Conservation (phyloP, 352 stramenopile species). For the Phytophthora colocasiae region DNA sequence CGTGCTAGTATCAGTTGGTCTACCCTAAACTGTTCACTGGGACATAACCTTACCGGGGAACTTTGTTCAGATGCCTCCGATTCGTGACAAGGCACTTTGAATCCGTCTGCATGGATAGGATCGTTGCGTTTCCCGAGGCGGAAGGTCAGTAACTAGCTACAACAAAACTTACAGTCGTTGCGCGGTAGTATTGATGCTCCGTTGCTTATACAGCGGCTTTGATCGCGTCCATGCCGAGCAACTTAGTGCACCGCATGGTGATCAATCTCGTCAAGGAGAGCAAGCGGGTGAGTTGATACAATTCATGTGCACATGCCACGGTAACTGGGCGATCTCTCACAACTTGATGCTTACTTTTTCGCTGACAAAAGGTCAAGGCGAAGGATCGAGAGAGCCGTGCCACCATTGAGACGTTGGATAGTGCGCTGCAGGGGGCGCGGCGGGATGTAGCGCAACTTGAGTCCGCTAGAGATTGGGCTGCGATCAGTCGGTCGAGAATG, state of each 20-base stretch:
- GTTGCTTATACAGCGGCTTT: constrained; percentile 45
- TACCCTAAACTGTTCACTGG: background rate
- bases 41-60: background rate
- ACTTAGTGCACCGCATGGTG: constrained; percentile 75
- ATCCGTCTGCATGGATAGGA: constrained; percentile 70
- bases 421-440: constrained; percentile 29
- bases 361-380: constrained; percentile 38
- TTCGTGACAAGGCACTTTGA: constrained; percentile 78
- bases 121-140: constrained; percentile 58
- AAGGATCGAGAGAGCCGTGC: constrained; percentile 46
- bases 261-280: constrained; percentile 64
- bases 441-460: constrained; percentile 46
- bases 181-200: background rate
- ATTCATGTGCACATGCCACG: background rate
- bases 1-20: background rate
- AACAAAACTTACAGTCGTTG: background rate
- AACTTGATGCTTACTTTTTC: background rate
- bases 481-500: constrained; percentile 39
- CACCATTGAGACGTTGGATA: constrained; percentile 46
- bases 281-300: constrained; percentile 46
- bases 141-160: constrained; percentile 47
- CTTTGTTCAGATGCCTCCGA: constrained; percentile 52
- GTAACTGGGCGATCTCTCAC: background rate
- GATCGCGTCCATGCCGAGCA: constrained; percentile 67
- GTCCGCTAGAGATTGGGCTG: constrained; percentile 37